Base-by-base conservation (phyloP, 441 rosid genomes). In the Codiaeum variegatum region DNA sequence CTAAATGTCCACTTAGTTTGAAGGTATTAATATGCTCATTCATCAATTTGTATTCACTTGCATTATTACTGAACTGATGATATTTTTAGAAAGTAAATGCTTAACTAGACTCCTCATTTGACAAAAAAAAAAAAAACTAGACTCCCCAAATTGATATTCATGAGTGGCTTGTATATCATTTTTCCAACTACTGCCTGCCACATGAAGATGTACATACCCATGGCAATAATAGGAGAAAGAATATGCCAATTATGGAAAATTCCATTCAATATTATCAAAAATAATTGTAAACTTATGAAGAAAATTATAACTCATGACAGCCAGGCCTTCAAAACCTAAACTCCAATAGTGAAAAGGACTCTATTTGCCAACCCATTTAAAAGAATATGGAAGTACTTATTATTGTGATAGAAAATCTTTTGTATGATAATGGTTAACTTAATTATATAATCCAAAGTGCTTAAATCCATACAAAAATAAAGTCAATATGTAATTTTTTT, bases 191-290 rank as follows among this genome's bases (percentile, higher is more conserved):
- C 56, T 71, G 69, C 80, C 49, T 76, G 80, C 72, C 69, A 66
- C 69, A 44, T 42, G 69, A 42, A 42, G 6, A 65, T 5, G 16
- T 26, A 23, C 5, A 38, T 15, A 69, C 6, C 49, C 15, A 69
- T 58, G 47, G 16, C 36, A n/a, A 56, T 36, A 47, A 32, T 21
- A 71, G 42, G 38, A 23, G 73, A 68, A 62, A 34, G 54, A 77
- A 73, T 80, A 81, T 81, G 73, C 80, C 73, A 74, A 76, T 80
- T 62, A 66, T 69, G 62, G 38, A 32, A 80, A 80, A 73, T 75
- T 76, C 56, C 77, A 64, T 67, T 73, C 75, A 75, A 80, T 81
- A 82, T 76, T 71, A 75, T 76, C 76, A 74, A 82, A 81, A 72
- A 64, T 70, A 81, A 16, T 56, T 10, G 0, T 1, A 2, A 40